phyloP scores from a whole-genome alignment of 345 rosid species.

The Citrus trifoliata region DNA sequence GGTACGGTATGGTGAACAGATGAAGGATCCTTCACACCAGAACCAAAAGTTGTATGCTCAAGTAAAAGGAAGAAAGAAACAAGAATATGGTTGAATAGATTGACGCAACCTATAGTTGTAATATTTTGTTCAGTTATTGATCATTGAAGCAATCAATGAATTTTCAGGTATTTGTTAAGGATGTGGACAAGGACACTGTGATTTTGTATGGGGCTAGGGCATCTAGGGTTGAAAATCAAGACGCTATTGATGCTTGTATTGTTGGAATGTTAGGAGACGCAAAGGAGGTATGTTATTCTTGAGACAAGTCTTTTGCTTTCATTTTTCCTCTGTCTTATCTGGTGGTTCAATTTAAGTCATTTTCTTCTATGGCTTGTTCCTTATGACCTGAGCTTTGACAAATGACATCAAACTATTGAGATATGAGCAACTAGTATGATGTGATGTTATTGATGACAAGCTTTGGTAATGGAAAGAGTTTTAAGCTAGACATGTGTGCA shows the following conservation, averaged over 20 bases:
- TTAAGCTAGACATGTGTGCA: neutral
- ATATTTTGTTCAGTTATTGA: neutral
- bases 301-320: neutral
- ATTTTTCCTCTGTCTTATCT: neutral
- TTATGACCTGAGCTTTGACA: neutral
- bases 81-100: neutral
- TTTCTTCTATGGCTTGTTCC: neutral
- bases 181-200: constrained; percentile 52
- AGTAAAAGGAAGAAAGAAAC: neutral
- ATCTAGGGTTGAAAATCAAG: constrained; percentile 81
- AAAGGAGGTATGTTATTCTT: constrained; percentile 34
- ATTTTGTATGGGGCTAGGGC: constrained; percentile 76
- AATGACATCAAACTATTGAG: neutral
- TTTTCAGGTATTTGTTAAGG: constrained; percentile 51
- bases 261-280: constrained; percentile 62
- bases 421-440: neutral
- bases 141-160: neutral
- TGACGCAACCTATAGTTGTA: neutral
- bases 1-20: neutral
- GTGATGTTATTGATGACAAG: neutral
- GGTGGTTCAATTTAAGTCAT: neutral
- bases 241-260: constrained; percentile 68
- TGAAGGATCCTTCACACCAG: neutral
- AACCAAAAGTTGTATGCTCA: neutral
- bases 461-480: neutral